Evolutionary conservation across 2,329 filamentous ascomycete species (phyloP), one percentile per base, ranked within the genome.

Genomic region (Phoma sp.): DNA sequence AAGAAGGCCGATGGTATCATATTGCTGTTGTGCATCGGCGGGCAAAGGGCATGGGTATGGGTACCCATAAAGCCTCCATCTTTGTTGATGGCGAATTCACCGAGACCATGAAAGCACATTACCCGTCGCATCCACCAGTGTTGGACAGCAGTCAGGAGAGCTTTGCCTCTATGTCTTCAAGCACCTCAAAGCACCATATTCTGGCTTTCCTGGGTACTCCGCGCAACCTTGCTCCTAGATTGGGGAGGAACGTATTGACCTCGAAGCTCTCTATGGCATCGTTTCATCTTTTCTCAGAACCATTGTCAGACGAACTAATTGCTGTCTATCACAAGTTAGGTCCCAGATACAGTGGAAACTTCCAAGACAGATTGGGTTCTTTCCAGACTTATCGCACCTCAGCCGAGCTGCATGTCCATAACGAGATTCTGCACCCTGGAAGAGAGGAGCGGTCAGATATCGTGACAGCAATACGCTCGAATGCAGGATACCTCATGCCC

Each of bases 321-420:
- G 89, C 93, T 10, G 95, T 99, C 0, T 91, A 96, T 67, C 91
- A 89, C 70, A 90, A 93, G 44, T 86, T 99, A 14, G 93, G 95
- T 0, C 89, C 92, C 23, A 86, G 91, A 42, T 99, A 99, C 65
- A 88, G 91, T 68, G 95, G 95, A 13, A 99, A 99, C 70, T 96
- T 96, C 65, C 95, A 99, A 75, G 95, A 99, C 69, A 95, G 91
- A 64, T 82, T 99, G 11, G 95, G 96, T 4, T 93, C 92, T 1
- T 96, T 99, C 68, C 92, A 98, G 70, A 99, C 96, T 0, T 99
- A 99, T 70, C 87, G 90, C 66, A 93, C 95, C 6, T 98, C 95
- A 1, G 93, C 95, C 7, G 88, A 90, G 48, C 79, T 99, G 35
- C 95, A 96, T 55, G 82, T 97, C 47, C 89, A 93, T 40, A 98